Conservation (phyloP, 2,329 filamentous ascomycete species). For the Venturia aucupariae region DNA sequence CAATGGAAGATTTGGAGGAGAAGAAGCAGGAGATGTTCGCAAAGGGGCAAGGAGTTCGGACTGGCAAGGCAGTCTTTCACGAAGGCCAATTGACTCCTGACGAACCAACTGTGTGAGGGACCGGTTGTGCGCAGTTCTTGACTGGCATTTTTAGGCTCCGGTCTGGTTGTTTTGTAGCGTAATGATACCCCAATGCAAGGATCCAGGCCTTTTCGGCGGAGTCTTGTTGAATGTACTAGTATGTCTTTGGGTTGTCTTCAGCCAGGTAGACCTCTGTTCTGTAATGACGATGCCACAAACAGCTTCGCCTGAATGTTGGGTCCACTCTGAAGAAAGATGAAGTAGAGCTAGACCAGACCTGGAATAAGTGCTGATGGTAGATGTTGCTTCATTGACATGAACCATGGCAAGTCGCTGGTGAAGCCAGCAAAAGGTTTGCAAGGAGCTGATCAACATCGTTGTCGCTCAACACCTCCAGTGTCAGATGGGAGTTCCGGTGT, state of each 20-base stretch:
- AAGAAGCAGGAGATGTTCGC: slow-evolving; percentile 24
- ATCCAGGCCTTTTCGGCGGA: background rate
- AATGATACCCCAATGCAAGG: slow-evolving; percentile 1
- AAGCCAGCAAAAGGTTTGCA: background rate
- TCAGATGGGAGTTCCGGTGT: background rate
- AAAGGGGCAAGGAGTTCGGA: background rate
- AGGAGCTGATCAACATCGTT: background rate
- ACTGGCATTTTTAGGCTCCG: background rate
- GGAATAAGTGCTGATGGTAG: background rate
- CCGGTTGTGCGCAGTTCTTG: background rate
- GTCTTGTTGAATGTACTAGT: background rate
- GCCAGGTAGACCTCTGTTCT: background rate
- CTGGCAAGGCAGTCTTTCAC: background rate
- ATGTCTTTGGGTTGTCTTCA: background rate
- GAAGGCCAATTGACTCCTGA: slow-evolving; percentile 1
- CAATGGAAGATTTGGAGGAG: slow-evolving; percentile 24
- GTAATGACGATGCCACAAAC: background rate
- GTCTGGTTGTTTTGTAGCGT: background rate
- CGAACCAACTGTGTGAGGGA: background rate
- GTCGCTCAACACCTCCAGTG: background rate
- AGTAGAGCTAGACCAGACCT: background rate
- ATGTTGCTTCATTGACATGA: too few relatives aligned
- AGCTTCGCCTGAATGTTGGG: background rate
- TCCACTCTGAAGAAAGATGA: background rate
- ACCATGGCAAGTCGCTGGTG: too few relatives aligned